Evolutionary conservation across 345 rosid genomes (phyloP), one percentile per base, ranked within the genome.

Genomic region (Luvunga scandens): DNA sequence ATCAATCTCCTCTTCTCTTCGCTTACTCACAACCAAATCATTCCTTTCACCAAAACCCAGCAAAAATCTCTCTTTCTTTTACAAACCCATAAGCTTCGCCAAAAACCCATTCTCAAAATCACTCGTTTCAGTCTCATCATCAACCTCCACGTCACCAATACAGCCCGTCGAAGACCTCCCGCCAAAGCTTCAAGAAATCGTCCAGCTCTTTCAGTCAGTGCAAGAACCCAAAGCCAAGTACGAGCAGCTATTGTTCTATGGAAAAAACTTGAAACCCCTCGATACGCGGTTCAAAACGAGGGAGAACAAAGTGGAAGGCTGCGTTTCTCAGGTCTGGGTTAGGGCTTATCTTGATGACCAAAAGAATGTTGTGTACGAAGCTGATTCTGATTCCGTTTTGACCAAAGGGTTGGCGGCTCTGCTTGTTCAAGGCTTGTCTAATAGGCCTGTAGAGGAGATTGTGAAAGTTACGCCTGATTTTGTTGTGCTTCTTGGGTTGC

Each of bases 261-360:
- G 97, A 1, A 90, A 88, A 73, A 89, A 88, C 71, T 88, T 97
- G 78, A 88, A 82, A 24, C 92, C 99, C 0, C 92, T 97, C 2
- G 93, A 89, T 79, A 13, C 87, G n/a, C 86, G 24, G 56, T 97
- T 87, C 87, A 92, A 90, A 79, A 94, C 97, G 27, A 78, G 81
- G 50, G 93, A 89, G 60, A 97, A 94, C 73, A 97, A 97, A 80
- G 99, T 97, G 9, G 83, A 91, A 83, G 99, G 99, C 9, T 97
- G 99, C 67, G 95, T 93, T 28, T 91, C 98, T 31, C 97, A 91
- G 88, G 98, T 94, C 8, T 97, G 98, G 98, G 97, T 97, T 25
- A 87, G 98, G 87, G 99, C 98, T 56, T 93, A 78, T 78, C 81
- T 92, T 9, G 98, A 96, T 69, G 70, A 63, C 0, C 86, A 89